Evolutionary conservation across 768 basidiomycete genomes (phyloP), one percentile per base, ranked within the genome.

Genomic region (Hemileccinum rubropunctum): DNA sequence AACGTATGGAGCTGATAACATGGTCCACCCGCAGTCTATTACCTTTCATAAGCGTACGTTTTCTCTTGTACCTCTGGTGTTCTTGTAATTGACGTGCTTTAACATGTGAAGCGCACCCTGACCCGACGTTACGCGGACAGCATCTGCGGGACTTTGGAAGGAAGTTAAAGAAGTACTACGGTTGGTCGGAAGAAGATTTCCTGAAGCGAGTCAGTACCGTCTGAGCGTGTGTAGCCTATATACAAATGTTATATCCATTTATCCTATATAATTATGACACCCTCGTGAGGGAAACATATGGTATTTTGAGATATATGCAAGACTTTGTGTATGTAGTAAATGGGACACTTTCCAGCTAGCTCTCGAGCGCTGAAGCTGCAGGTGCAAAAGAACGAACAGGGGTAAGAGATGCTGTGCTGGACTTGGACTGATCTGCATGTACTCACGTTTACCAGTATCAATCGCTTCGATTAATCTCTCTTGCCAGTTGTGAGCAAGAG

Each of bases 11-110:
- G 51, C 27, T 54, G 42, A 48, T 45, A 15, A 47, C 42, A 18
- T 28, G 35, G 26, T 33, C 8, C 34, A 21, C 27, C 35, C 20
- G 13, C 47, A 88, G 82, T 74, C 88, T 1, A 87, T 91, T 56
- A 82, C 78, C 3, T 80, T 91, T 66, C 88, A 91, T 61, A 89
- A 81, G 66, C 88, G 88, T 87, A 64, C 48, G 57, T 45, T 58
- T 39, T 40, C 36, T 33, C 50, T 11, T 34, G 52, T 44, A 15
- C 47, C 26, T 40, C 3, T 15, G 27, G 28, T 42, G 40, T 27
- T 48, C 47, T 17, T 20, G 41, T 23, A 11, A 11, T 37, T 30
- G 52, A 28, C 3, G 15, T 36, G 17, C n/a, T 41, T 43, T 21
- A 34, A 34, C 33, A 54, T 38, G 44, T 35, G 35, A 56, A 89